Evolutionary conservation across 2,329 filamentous ascomycete genomes (phyloP).

Genomic region (Alternaria arborescens): DNA sequence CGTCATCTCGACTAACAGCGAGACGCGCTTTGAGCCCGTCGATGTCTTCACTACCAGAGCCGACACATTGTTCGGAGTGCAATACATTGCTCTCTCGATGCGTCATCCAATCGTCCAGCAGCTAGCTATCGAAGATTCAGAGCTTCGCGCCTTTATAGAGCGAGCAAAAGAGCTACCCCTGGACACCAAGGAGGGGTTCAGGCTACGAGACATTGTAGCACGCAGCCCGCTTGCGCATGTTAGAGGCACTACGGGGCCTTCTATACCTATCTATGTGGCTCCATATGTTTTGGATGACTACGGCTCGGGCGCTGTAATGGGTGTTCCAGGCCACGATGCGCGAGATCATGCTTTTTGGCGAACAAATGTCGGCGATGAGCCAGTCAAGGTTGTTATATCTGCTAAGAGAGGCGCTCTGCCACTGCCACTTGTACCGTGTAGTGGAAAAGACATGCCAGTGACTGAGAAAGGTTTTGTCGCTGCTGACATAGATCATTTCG

Average conservation of each 20-base stretch:
- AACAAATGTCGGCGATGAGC: constrained; percentile 68
- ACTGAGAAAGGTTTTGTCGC: constrained; percentile 74
- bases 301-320: constrained; percentile 89
- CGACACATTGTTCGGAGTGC: constrained; percentile 86
- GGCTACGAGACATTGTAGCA: constrained; percentile 59
- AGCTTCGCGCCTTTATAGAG: constrained; percentile 74
- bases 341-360: constrained; percentile 84
- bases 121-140: constrained; percentile 66
- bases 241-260: constrained; percentile 57
- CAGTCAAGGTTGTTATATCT: constrained; percentile 66
- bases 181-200: constrained; percentile 71
- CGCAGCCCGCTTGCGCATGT: constrained; percentile 60
- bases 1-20: constrained; percentile 55
- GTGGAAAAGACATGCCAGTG: constrained; percentile 63
- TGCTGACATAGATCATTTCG: constrained; percentile 69
- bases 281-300: constrained; percentile 88
- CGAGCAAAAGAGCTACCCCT: constrained; percentile 61
- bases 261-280: constrained; percentile 80
- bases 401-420: constrained; percentile 14
- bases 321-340: constrained; percentile 84
- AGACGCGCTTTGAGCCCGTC: constrained; percentile 59
- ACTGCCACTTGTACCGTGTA: constrained; percentile 28
- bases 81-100: constrained; percentile 82
- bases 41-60: constrained; percentile 85
- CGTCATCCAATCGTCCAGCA: constrained; percentile 73